Evolutionary conservation across 1,284 basidiomycete species (phyloP).

Genomic region (Inonotus obliquus): DNA sequence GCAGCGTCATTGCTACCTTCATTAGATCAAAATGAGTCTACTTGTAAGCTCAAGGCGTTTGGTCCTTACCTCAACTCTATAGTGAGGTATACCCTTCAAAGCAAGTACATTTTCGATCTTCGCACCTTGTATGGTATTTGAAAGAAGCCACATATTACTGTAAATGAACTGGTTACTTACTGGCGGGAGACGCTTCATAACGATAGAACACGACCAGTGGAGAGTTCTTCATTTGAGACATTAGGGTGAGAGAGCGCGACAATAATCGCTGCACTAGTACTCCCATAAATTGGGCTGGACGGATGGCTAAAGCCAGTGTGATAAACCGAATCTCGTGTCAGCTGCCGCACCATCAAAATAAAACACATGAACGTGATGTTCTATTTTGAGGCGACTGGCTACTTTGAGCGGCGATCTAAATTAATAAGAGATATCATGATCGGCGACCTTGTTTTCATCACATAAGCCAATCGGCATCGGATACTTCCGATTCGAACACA

Average conservation of each 20-base stretch:
- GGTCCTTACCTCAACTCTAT: slow-evolving; percentile 40
- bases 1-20: slow-evolving; percentile 45
- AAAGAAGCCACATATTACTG: neutral
- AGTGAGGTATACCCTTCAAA: slow-evolving; percentile 45
- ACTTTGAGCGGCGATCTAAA: too few species aligned
- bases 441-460: too few species aligned
- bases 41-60: neutral
- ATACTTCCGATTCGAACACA: neutral
- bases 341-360: too few species aligned
- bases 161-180: slow-evolving; percentile 27
- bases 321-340: neutral
- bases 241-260: neutral
- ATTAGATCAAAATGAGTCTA: neutral
- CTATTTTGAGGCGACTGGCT: too few species aligned
- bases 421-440: too few species aligned
- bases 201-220: slow-evolving; percentile 13
- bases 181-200: slow-evolving; percentile 36
- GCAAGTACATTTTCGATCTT: slow-evolving; percentile 48
- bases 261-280: neutral
- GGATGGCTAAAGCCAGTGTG: neutral
- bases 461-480: neutral
- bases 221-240: slow-evolving; percentile 10
- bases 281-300: neutral
- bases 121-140: slow-evolving; percentile 34
- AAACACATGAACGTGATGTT: neutral